These are phyloP conservation scores for Colletotrichum limetticola DNA, from an alignment of 2,329 filamentous ascomycete species.

Conservation along the genomic window DNA sequence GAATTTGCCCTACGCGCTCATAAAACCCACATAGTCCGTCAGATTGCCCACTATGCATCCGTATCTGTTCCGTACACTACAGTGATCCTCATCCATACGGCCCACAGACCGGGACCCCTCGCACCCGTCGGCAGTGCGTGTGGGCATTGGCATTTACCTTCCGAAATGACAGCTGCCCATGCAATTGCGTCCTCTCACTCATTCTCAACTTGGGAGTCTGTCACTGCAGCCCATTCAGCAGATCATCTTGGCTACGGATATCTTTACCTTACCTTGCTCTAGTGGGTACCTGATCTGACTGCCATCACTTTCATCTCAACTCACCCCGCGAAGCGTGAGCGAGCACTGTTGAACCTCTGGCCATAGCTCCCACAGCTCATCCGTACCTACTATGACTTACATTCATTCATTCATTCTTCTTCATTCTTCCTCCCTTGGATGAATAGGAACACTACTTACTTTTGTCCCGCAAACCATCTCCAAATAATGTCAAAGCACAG, in stretches of 20 bases:
- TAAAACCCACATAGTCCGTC: not conserved
- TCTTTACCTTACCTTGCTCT: not conserved
- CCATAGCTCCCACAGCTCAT: not conserved
- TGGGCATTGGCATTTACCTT: conserved; percentile 5
- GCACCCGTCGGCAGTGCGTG: not conserved
- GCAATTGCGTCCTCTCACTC: not conserved
- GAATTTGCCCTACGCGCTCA: not conserved
- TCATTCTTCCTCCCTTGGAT: not conserved
- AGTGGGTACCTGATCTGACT: not conserved
- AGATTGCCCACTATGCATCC: too few relatives aligned
- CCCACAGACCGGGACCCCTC: not conserved
- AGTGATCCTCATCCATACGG: not conserved
- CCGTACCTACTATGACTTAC: not conserved
- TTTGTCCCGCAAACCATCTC: not conserved
- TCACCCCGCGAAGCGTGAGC: not conserved
- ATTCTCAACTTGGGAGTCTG: not conserved
- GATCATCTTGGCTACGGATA: not conserved
- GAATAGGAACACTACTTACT: not conserved
- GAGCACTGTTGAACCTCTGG: not conserved
- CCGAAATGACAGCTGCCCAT: not conserved
- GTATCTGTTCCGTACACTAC: not conserved
- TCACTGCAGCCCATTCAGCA: not conserved
- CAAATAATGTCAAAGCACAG: not conserved
- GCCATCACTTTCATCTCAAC: not conserved
- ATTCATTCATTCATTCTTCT: not conserved